phyloP scores from a whole-genome alignment of 768 basidiomycete genomes.

The Wakefieldia striispora region DNA sequence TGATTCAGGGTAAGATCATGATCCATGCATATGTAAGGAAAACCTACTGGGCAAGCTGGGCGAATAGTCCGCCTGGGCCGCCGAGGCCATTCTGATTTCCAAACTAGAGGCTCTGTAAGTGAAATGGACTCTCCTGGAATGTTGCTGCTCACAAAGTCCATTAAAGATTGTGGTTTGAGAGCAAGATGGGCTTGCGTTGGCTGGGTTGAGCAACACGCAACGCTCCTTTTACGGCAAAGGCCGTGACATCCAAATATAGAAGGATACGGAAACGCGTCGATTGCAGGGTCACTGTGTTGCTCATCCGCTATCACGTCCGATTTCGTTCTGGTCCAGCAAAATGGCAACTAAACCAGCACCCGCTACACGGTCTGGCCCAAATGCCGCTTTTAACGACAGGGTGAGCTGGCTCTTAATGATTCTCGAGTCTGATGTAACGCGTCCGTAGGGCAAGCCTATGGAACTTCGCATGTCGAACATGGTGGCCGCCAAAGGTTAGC shows the following conservation, averaged over 20 bases:
- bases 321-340: constrained; percentile 8
- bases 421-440: constrained; percentile 23
- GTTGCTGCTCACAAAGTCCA: constrained; percentile 38
- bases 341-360: constrained; percentile 32
- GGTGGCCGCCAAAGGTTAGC: constrained; percentile 93
- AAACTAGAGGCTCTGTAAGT: constrained; percentile 31
- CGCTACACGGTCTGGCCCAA: constrained; percentile 46
- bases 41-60: constrained; percentile 62
- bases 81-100: constrained; percentile 33
- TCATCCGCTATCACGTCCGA: constrained; percentile 2
- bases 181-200: constrained; percentile 11
- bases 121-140: neutral
- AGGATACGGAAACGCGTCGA: constrained; percentile 20
- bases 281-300: neutral
- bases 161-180: constrained; percentile 24
- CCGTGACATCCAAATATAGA: constrained; percentile 28
- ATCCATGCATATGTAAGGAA: neutral
- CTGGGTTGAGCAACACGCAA: constrained; percentile 25
- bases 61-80: constrained; percentile 59
- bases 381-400: constrained; percentile 87
- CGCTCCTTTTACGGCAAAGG: constrained; percentile 27
- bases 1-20: constrained; percentile 18
- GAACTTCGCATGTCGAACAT: constrained; percentile 96
- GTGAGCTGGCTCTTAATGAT: constrained; percentile 32
- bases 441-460: constrained; percentile 89